A percentile compares a stretch with the other conserved stretches of the same genome.
Conservation (phyloP, 1,139 yeast genomes). For the Suhomyces wounanorum region DNA sequence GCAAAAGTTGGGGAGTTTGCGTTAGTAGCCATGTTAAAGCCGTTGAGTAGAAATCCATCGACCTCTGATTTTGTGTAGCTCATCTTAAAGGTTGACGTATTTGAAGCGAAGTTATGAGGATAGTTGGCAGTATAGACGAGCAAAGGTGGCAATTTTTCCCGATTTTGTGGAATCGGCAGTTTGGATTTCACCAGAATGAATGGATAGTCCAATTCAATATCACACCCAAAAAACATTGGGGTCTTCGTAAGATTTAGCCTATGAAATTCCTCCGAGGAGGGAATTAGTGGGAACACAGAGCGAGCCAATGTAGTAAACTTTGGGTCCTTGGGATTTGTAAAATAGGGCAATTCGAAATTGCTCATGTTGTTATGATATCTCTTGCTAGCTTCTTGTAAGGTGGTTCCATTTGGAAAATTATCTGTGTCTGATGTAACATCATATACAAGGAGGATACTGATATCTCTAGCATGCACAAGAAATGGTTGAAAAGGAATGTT, state of each 20-base stretch:
- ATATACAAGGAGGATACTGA: constrained; percentile 39
- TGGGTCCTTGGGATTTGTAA: constrained; percentile 11
- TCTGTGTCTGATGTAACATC: constrained; percentile 42
- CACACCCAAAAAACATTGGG: constrained; percentile 62
- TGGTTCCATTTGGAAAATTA: constrained; percentile 45
- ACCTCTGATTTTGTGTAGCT: constrained; percentile 48
- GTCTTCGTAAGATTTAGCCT: constrained; percentile 27
- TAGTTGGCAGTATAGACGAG: constrained; percentile 55
- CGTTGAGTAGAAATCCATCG: constrained; percentile 50
- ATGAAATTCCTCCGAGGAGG: constrained; percentile 34
- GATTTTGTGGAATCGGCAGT: background rate
- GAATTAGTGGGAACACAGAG: constrained; percentile 41
- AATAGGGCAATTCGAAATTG: constrained; percentile 21
- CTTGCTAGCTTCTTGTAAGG: constrained; percentile 21
- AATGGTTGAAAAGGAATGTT: constrained; percentile 46
- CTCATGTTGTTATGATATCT: constrained; percentile 26
- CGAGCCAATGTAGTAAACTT: background rate
- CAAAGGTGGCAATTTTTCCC: constrained; percentile 47
- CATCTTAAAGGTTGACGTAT: constrained; percentile 62
- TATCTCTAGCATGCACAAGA: constrained; percentile 28
- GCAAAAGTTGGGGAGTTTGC: constrained; percentile 45
- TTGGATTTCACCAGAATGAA: background rate
- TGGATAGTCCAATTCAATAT: constrained; percentile 36
- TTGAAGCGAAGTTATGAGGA: constrained; percentile 44
- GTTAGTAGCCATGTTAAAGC: constrained; percentile 51